Evolutionary conservation across 1,284 basidiomycete genomes (phyloP), one percentile per base, ranked within the genome.

Genomic region (Ustilago lituana): DNA sequence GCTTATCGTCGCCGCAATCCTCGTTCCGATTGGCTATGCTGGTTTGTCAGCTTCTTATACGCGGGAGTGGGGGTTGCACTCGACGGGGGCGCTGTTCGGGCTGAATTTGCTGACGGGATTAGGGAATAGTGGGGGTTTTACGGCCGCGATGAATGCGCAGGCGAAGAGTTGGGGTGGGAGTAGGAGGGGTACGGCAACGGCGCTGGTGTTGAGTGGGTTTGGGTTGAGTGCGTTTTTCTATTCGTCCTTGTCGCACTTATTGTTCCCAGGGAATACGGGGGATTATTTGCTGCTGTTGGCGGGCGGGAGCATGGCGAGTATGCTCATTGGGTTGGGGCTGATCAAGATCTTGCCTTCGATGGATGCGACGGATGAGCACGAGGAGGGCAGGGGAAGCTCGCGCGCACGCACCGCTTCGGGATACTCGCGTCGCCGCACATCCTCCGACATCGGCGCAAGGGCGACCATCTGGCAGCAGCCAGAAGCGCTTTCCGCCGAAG

Each of bases 211-310:
- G 15, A 90, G 90, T 0, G 91, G 90, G n/a, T 92, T 91, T 60
- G 91, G 91, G 0, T 85, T 93, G 5, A 91, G 90, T 8, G 91
- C 91, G 0, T 92, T 92, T 83, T 84, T 89, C 57, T 93, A 92
- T 83, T 89, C 89, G 20, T 85, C 87, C 0, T 79, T 91, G 17
- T 87, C 89, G 0, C 88, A 90, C 54, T 67, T 85, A 0, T 73
- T 89, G 24, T 92, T 88, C 66, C 87, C 89, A 0, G 91, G 89
- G 0, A 85, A 91, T 70, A 90, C 89, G 0, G 88, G 87, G 4
- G 86, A 87, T 5, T 88, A 92, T 54, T 83, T 93, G 3, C 83
- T 88, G 0, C 78, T 90, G n/a, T 86, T 93, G 10, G 86, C 89
- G 0, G 76, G 89, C 2, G 91, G 91, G 1, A 90, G 90, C 1